Percentiles rank a stretch among this genome's conserved stretches.
phyloP scores from a whole-genome alignment of 2,329 filamentous ascomycete genomes.

The Colletotrichum sp. region DNA sequence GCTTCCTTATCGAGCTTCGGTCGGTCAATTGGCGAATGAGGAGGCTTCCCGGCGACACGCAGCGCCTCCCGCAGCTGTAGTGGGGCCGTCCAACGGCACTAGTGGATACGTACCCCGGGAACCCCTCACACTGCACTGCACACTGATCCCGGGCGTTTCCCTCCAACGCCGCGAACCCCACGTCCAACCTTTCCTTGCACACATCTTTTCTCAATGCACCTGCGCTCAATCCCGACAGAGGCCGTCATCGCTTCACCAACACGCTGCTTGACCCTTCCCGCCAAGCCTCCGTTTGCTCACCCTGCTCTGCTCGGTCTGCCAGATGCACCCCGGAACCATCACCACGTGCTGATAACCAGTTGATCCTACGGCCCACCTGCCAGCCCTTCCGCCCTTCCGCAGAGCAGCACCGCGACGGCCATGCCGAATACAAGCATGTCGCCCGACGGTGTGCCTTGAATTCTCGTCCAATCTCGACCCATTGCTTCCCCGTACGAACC shows the following conservation, averaged over 20 bases:
- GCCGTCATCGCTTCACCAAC: not conserved
- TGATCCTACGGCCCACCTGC: not conserved
- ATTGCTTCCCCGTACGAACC: not conserved
- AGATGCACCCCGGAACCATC: not conserved
- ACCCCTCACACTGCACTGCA: too few relatives aligned
- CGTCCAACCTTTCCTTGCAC: not conserved
- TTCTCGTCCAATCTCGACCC: not conserved
- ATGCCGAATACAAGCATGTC: constrained; percentile 15
- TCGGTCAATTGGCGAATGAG: constrained; percentile 9
- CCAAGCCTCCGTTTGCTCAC: not conserved
- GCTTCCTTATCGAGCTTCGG: constrained; percentile 7
- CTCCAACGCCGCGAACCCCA: not conserved
- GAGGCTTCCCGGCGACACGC: not conserved
- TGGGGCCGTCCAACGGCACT: not conserved
- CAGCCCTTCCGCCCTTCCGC: not conserved
- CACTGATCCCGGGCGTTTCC: not conserved
- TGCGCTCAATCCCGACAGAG: not conserved
- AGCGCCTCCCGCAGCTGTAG: not conserved
- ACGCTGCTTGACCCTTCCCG: not conserved
- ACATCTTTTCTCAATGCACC: not conserved
- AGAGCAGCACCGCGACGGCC: not conserved
- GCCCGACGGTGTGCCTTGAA: not conserved
- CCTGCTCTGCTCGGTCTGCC: not conserved
- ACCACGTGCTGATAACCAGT: constrained; percentile 7
- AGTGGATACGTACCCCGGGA: not conserved